These are phyloP conservation scores for Kandelia obovata DNA, from an alignment of 345 rosid genomes.

Conservation along the genomic window DNA sequence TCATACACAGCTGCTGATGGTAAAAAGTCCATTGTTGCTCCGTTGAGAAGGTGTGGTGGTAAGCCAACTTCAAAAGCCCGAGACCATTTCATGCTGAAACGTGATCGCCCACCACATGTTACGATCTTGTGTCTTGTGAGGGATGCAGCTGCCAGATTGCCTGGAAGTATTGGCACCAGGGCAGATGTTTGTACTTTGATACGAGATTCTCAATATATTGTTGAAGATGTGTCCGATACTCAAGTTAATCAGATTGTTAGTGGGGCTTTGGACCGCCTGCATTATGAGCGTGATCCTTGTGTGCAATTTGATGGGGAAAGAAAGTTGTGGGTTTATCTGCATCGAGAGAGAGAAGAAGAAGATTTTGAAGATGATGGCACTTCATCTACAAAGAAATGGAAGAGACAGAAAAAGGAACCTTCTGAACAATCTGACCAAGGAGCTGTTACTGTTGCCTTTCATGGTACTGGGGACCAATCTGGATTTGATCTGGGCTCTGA, in stretches of 20 bases:
- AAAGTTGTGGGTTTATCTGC: slow-evolving; percentile 96
- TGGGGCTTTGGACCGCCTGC: slow-evolving; percentile 98
- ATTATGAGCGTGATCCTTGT: slow-evolving; percentile 98
- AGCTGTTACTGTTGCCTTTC: slow-evolving; percentile 61
- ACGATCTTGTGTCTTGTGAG: slow-evolving; percentile 96
- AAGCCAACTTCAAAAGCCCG: slow-evolving; percentile 99
- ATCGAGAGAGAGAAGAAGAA: slow-evolving; percentile 96
- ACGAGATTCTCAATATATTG: slow-evolving; percentile 84
- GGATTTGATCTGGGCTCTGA: slow-evolving; percentile 68
- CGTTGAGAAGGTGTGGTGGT: slow-evolving; percentile 97
- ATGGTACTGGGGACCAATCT: slow-evolving; percentile 52
- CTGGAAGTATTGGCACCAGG: slow-evolving; percentile 98
- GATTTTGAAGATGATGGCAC: slow-evolving; percentile 99
- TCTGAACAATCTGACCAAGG: slow-evolving; percentile 79
- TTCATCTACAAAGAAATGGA: slow-evolving; percentile 99
- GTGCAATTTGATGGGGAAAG: slow-evolving; percentile 89
- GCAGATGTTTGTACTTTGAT: slow-evolving; percentile 99
- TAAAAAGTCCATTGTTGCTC: slow-evolving; percentile 92
- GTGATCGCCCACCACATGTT: slow-evolving; percentile 98
- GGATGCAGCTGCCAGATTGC: slow-evolving; percentile 97
- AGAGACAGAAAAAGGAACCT: slow-evolving; percentile 88
- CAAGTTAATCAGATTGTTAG: slow-evolving; percentile 97
- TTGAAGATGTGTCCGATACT: slow-evolving; percentile 88
- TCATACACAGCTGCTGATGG: slow-evolving; percentile 98
- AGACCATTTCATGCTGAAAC: slow-evolving; percentile 98